Evolutionary conservation across 2,329 filamentous ascomycete genomes (phyloP), one percentile per base, ranked within the genome.

Genomic region (Trichophyton simii): DNA sequence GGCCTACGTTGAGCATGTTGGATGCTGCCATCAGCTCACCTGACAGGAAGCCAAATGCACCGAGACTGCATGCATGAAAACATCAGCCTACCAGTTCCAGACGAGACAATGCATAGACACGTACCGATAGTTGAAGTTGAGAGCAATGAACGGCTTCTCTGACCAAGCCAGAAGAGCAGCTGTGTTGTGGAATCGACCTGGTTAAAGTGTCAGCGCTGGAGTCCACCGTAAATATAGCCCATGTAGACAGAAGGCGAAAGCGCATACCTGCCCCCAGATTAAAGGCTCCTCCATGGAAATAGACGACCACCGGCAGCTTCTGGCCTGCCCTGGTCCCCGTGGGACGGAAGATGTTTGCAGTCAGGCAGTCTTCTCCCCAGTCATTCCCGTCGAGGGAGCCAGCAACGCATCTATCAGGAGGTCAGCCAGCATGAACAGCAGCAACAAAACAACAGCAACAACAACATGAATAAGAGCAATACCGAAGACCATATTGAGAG

Each of bases 1-100:
- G 67, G 8, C 73, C 73, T 2, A 72, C 65, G 59, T 75, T 75
- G 3, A 86, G 73, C 44, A 82, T 66, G 0, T 82, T 84, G 59
- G 79, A 79, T 38, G 78, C 78, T 13, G 78, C 75, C 34, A 82
- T 78, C 60, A 82, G 66, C 8, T 71, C 71, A n/a, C 79, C 84
- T 8, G 82, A 80, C 31, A 89, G 72, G 72, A 92, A 90, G 0
- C 88, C 88, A 68, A 89, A 66, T 70, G 76, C 62, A 66, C 78
- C 67, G 72, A 79, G 61, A 57, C 65, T 66, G 34, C 13, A n/a
- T n/a, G 36, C 48, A 28, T 22, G 13, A 15, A 15, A 28, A 20
- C 28, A 22, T 52, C 18, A 52, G 46, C 13, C 22, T 52, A 8
- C 13, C n/a, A 55, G n/a, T 15, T 55, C 8, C 7, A 4, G 31